Evolutionary conservation across 805 yeast genomes (phyloP).

Genomic region (Millerozyma miso): DNA sequence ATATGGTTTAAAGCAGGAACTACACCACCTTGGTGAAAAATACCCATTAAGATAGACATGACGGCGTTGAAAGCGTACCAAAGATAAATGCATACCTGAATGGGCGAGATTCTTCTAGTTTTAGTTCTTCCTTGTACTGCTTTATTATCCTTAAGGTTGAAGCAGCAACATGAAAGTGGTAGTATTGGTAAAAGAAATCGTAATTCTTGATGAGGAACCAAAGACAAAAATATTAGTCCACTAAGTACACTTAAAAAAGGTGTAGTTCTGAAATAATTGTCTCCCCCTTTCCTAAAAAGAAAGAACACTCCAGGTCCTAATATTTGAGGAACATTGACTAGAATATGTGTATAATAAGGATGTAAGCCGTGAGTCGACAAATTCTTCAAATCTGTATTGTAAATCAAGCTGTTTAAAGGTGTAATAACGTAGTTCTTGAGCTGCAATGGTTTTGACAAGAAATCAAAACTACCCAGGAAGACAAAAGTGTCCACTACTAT

Average conservation of each 20-base stretch:
- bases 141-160: constrained; percentile 34
- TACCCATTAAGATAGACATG: constrained; percentile 67
- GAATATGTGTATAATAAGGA: constrained; percentile 66
- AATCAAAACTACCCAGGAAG: constrained; percentile 17
- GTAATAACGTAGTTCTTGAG: constrained; percentile 46
- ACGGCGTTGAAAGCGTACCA: constrained; percentile 67
- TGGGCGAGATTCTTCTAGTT: constrained; percentile 4
- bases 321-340: constrained; percentile 74
- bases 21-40: constrained; percentile 87
- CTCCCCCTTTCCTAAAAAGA: constrained; percentile 31
- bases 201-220: constrained; percentile 90
- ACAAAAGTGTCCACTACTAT: constrained; percentile 53
- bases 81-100: constrained; percentile 21
- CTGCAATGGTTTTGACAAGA: constrained; percentile 10
- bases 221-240: constrained; percentile 58
- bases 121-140: not conserved
- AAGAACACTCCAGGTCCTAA: constrained; percentile 71
- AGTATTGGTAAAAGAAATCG: constrained; percentile 76
- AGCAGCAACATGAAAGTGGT: constrained; percentile 63
- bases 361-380: constrained; percentile 81
- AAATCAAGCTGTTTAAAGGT: constrained; percentile 71
- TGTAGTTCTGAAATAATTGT: constrained; percentile 43
- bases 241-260: constrained; percentile 60
- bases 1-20: constrained; percentile 56
- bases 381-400: constrained; percentile 60